phyloP scores from a whole-genome alignment of 352 stramenopile genomes.

The Globisporangium barbulae region DNA sequence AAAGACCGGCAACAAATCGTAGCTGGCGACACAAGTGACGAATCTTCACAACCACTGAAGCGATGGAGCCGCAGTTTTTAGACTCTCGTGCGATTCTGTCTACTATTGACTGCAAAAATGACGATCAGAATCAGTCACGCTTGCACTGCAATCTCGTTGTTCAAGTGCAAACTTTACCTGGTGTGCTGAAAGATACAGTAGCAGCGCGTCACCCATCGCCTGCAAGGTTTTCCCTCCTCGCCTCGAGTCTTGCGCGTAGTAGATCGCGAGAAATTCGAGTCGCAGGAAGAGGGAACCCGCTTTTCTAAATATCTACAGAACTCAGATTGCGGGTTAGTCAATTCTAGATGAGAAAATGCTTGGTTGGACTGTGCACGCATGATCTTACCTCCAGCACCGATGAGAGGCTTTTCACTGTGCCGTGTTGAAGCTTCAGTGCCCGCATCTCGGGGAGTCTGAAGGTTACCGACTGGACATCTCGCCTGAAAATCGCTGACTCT shows the following conservation, averaged over 20 bases:
- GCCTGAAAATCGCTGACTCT: constrained; percentile 54
- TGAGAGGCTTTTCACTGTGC: constrained; percentile 34
- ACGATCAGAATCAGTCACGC: neutral
- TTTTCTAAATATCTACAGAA: constrained; percentile 38
- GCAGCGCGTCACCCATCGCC: constrained; percentile 47
- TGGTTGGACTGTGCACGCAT: neutral
- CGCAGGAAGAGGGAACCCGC: constrained; percentile 53
- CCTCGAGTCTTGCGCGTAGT: constrained; percentile 56
- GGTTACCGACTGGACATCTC: constrained; percentile 30
- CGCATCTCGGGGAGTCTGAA: constrained; percentile 46
- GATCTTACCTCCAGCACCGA: constrained; percentile 42
- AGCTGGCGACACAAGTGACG: constrained; percentile 31
- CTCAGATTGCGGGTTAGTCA: neutral
- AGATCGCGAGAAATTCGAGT: constrained; percentile 61
- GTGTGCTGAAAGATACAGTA: constrained; percentile 45
- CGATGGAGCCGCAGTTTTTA: constrained; percentile 19
- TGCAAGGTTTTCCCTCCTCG: constrained; percentile 66
- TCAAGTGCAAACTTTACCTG: constrained; percentile 28
- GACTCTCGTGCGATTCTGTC: neutral
- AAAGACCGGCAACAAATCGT: constrained; percentile 25
- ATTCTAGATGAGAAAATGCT: neutral
- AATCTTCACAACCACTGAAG: constrained; percentile 33
- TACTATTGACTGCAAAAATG: constrained; percentile 10
- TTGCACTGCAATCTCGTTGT: neutral
- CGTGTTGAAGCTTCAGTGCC: constrained; percentile 37